Conservation (phyloP, 2,329 filamentous ascomycete species). For the Neonectria sp. region DNA sequence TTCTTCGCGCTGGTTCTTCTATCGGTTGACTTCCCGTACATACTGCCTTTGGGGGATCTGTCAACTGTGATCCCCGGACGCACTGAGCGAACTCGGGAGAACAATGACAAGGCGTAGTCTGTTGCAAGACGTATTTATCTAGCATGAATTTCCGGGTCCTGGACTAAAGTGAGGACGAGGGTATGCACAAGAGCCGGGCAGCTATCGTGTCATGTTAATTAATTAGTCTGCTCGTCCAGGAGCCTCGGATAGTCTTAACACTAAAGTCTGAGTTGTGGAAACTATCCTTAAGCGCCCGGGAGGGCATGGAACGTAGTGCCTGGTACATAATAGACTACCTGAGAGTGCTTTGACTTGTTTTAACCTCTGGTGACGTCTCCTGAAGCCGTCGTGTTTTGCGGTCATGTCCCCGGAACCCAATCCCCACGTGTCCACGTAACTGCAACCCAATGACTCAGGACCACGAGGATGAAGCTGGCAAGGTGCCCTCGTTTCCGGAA, state of each 20-base stretch:
- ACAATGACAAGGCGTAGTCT: constrained; percentile 26
- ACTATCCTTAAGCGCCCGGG: background rate
- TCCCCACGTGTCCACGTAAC: background rate
- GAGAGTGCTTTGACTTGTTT: background rate
- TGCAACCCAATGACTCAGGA: background rate
- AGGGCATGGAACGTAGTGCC: background rate
- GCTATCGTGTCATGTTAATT: background rate
- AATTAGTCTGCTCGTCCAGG: background rate
- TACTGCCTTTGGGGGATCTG: constrained; percentile 66
- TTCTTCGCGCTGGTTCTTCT: constrained; percentile 64
- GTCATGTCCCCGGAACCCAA: background rate
- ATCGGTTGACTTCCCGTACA: constrained; percentile 66
- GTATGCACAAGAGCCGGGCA: background rate
- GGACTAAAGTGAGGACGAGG: background rate
- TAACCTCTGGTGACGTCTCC: background rate
- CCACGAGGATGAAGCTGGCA: background rate
- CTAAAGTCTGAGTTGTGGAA: background rate
- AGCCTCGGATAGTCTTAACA: background rate
- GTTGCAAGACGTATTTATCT: background rate
- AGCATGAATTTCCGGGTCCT: background rate
- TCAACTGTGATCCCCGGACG: constrained; percentile 57
- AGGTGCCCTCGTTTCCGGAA: background rate
- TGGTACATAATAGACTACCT: no score
- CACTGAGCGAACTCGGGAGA: constrained; percentile 6
- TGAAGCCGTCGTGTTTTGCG: background rate